These are phyloP conservation scores for Atalantia buxifolia DNA, from an alignment of 345 rosid species.

Conservation along the genomic window DNA sequence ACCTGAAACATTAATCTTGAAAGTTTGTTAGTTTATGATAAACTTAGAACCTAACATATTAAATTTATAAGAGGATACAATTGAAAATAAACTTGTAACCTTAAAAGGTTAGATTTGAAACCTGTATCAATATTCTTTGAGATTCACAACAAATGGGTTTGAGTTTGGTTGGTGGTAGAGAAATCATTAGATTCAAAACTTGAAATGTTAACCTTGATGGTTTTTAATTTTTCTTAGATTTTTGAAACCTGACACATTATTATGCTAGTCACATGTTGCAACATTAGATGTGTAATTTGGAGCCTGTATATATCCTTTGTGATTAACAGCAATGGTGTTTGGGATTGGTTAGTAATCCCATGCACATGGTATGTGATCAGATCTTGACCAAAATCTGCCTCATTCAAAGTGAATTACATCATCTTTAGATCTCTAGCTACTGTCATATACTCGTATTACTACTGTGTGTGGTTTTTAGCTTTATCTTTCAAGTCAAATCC, in stretches of 20 bases:
- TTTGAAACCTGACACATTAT: no score
- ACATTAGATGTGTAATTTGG: no score
- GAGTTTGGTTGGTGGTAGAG: no score
- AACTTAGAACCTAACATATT: not conserved
- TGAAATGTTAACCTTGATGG: not conserved
- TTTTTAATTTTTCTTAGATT: no score
- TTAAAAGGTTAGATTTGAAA: no score
- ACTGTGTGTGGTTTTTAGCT: not conserved
- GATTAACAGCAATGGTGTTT: no score
- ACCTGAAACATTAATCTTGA: not conserved
- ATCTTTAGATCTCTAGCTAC: not conserved
- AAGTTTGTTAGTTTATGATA: no score
- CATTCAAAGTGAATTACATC: not conserved
- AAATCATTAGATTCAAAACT: not conserved
- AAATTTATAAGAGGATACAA: not conserved
- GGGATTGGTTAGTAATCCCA: not conserved
- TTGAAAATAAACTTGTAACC: no score
- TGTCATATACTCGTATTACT: not conserved
- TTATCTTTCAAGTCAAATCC: not conserved
- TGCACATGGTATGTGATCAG: not conserved
- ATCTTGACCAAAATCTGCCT: not conserved
- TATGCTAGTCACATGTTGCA: no score
- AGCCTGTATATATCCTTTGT: no score
- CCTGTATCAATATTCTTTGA: no score
- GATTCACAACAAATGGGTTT: no score